Evolutionary conservation across 2,329 filamentous ascomycete species (phyloP), one percentile per base, ranked within the genome.

Genomic region (Bipolaris victoriae): DNA sequence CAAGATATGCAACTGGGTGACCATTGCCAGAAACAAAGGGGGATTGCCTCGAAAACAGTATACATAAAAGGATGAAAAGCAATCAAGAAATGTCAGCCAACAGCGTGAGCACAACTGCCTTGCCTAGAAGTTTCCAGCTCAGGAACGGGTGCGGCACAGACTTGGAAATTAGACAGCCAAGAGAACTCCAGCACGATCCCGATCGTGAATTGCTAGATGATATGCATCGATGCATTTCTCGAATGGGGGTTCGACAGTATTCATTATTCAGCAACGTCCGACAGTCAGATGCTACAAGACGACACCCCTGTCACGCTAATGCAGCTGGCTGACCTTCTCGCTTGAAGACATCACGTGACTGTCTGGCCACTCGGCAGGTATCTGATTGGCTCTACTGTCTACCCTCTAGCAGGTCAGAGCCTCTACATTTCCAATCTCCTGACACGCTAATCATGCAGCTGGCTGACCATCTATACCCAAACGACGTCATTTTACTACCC

Each of bases 1-100:
- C 45, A 36, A 36, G 45, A 47, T 22, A 48, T 48, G 45, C 45
- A 48, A 16, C n/a, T 16, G 45, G 45, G n/a, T 48, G 45, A 48
- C 45, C 45, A 24, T 5, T 26, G 4, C 4, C 7, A 22, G 13
- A 15, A 15, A 20, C 7, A 37, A 5, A 37, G 13, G 20, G 20
- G 20, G 10, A 3, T 5, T 31, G 13, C 13, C 15, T 20, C 16
- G 35, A 9, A 13, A 11, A 11, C 6, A 22, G 13, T 22, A 24
- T 37, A 15, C 7, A n/a, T 13, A 16, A 5, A 20, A 37, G 2
- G 45, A 48, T 10, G 6, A 31, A 24, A n/a, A 13, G 45, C 3
- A 10, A 10, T n/a, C 9, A 13, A 36, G 18, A 18, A 36, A n/a
- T 9, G 31, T 24, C 18, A 48, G 20, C 44, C 44, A 26, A 35